Evolutionary conservation across 1,139 yeast genomes (phyloP).

Genomic region (Spencermartinsiella ligniputridi): DNA sequence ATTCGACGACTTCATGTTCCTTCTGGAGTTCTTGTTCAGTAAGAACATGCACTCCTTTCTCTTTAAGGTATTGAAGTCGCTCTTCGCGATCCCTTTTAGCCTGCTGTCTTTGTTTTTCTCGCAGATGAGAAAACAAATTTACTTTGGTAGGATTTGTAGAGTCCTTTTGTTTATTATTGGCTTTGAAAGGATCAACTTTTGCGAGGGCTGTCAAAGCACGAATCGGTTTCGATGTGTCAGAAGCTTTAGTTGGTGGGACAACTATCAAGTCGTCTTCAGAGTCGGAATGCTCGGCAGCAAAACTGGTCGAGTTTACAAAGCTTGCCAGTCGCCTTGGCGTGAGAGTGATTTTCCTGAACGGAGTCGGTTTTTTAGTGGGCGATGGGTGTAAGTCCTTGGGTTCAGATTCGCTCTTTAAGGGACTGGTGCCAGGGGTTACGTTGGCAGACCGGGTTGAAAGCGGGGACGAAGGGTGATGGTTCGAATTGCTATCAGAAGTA

Average conservation of each 20-base stretch:
- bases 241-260: constrained; percentile 22
- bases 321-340: constrained; percentile 19
- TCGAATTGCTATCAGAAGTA: background rate
- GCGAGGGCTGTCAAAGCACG: constrained; percentile 22
- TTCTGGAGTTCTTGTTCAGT: constrained; percentile 27
- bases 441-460: background rate
- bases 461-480: background rate
- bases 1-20: constrained; percentile 38
- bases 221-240: constrained; percentile 17
- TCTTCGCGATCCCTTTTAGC: constrained; percentile 26
- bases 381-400: constrained; percentile 1
- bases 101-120: constrained; percentile 32
- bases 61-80: constrained; percentile 26
- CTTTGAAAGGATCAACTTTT: constrained; percentile 11
- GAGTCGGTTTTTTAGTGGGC: constrained; percentile 2
- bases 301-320: constrained; percentile 9
- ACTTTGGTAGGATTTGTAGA: constrained; percentile 22
- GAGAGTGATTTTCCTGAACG: constrained; percentile 2
- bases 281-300: background rate
- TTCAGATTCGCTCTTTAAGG: background rate
- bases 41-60: constrained; percentile 28
- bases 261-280: constrained; percentile 27
- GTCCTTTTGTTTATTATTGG: constrained; percentile 21
- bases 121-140: constrained; percentile 18
- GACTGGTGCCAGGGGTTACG: constrained; percentile 8